Conservation (phyloP, 208 protist species). For the Trypanosoma vivax region DNA sequence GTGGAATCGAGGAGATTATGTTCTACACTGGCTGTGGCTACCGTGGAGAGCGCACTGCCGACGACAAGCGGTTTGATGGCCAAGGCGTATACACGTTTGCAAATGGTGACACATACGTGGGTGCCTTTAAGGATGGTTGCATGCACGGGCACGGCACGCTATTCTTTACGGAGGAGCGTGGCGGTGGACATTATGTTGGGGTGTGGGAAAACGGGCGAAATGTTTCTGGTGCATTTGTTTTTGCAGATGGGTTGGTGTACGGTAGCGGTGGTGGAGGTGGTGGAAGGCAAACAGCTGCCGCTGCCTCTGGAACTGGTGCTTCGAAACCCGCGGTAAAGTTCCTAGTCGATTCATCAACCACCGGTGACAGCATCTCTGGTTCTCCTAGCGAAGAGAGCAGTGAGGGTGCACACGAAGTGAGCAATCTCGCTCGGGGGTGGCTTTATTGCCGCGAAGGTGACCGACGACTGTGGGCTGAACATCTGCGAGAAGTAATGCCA, state of each 20-base stretch:
- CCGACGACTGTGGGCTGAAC: constrained; percentile 79
- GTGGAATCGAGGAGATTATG: constrained; percentile 7
- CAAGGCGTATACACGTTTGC: constrained; percentile 71
- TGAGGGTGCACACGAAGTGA: background rate
- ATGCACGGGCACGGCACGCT: constrained; percentile 82
- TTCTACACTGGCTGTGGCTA: constrained; percentile 50
- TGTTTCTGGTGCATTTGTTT: constrained; percentile 74
- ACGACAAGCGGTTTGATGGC: constrained; percentile 65
- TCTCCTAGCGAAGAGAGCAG: background rate
- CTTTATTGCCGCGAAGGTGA: constrained; percentile 77
- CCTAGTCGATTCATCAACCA: background rate
- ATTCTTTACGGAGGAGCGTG: constrained; percentile 39
- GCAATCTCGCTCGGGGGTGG: constrained; percentile 32
- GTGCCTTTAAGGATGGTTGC: constrained; percentile 64
- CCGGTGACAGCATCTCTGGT: background rate
- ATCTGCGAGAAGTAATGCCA: constrained; percentile 71
- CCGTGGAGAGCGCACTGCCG: constrained; percentile 42
- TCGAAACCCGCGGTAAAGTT: background rate
- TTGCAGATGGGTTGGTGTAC: constrained; percentile 77
- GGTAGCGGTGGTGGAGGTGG: constrained; percentile 9
- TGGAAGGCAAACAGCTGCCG: background rate
- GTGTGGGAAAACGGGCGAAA: constrained; percentile 72
- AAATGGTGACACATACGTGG: constrained; percentile 82
- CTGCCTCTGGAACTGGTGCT: background rate
- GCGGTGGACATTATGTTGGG: constrained; percentile 76